Evolutionary conservation across 2,329 filamentous ascomycete species (phyloP).

Genomic region (Capronia epimyces): DNA sequence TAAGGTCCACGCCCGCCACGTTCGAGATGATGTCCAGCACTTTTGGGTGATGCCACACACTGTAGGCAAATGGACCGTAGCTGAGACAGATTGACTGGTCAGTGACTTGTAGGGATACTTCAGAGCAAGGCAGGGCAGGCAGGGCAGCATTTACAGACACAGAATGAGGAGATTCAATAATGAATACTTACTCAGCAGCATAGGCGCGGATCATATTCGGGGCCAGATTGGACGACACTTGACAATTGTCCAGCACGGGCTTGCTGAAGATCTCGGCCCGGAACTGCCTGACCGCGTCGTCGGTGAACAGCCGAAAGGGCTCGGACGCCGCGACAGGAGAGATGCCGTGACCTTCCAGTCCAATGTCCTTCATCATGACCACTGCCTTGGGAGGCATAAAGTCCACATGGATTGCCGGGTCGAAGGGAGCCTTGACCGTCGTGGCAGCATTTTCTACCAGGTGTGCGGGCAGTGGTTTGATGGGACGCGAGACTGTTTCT

Average conservation of each 20-base stretch:
- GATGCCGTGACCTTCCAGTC: constrained; percentile 51
- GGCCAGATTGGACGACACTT: constrained; percentile 40
- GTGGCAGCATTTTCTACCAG: background rate
- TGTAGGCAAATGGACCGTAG: constrained; percentile 57
- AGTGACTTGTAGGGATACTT: background rate
- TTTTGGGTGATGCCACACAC: constrained; percentile 51
- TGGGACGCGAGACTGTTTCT: too few species aligned
- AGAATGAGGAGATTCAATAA: constrained; percentile 40
- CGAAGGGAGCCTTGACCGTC: constrained; percentile 36
- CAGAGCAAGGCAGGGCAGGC: background rate
- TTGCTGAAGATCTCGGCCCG: constrained; percentile 53
- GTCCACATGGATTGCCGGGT: constrained; percentile 49
- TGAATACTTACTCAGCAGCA: constrained; percentile 42
- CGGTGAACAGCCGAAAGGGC: constrained; percentile 57
- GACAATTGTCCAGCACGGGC: constrained; percentile 49
- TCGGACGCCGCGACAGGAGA: constrained; percentile 57
- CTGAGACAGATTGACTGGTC: constrained; percentile 33
- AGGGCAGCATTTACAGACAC: background rate
- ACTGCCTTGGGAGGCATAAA: constrained; percentile 47
- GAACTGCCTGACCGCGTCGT: constrained; percentile 55
- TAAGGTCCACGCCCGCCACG: constrained; percentile 54
- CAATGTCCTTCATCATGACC: constrained; percentile 56
- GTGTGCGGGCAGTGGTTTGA: too few species aligned
- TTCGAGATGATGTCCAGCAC: constrained; percentile 50
- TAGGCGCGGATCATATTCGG: constrained; percentile 50